Evolutionary conservation across 2,329 filamentous ascomycete species (phyloP), one percentile per base, ranked within the genome.

Genomic region (Trichoderma sp.): DNA sequence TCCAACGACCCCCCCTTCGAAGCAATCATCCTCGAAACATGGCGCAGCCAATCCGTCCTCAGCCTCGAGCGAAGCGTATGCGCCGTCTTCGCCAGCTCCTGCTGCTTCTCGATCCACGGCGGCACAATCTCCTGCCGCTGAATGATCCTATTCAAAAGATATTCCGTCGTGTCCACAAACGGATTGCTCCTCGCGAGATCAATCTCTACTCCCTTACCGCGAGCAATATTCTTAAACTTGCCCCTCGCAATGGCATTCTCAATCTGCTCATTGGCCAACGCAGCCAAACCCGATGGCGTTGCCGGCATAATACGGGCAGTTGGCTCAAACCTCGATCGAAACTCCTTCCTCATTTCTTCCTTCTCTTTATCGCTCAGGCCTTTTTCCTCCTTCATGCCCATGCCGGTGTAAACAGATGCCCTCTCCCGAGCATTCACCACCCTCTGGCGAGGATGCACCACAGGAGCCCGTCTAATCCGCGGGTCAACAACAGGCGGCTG

Each of bases 91-190:
- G 89, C 86, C 6, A 98, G 83, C 75, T 97, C 94, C 77, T 98
- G 95, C 79, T 99, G 96, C 81, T 97, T 98, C 80, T 99, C 96
- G 70, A 99, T 98, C 96, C 96, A 99, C 0, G 95, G 95, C 0
- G 96, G 96, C 0, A 97, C 93, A 70, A 98, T 92, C 24, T 97
- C 94, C 79, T 99, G 96, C 70, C 92, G 91, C 81, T 97, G 92
- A 72, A 99, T 97, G 83, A 98, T 97, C 81, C 96, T 96, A 81
- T 99, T 98, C 91, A 98, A 91, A 75, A 98, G 92, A 78, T 97
- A 97, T 80, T 98, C 95, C 0, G 96, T 98, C 0, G 95, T 98
- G 76, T 98, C 93, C 69, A 98, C 88, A 76, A 97, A 98, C 0
- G 96, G 94, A 73, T 91, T 96, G 74, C 91, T 91, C 0, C 92